These are phyloP conservation scores for Paramecium tetraurelia DNA, from an alignment of 73 alveolate species.

Conservation along the genomic window DNA sequence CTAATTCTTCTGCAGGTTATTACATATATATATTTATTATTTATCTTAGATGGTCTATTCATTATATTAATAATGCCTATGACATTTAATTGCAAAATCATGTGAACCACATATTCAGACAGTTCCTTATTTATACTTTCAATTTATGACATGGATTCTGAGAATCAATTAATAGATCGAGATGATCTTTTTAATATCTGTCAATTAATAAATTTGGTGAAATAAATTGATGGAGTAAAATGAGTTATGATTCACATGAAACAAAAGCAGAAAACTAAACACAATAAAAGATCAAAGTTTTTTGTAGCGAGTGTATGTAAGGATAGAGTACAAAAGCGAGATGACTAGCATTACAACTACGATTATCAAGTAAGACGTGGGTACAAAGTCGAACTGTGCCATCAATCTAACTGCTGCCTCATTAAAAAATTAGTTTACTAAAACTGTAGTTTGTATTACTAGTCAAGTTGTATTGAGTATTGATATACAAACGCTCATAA, in stretches of 20 bases:
- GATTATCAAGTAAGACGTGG: not conserved
- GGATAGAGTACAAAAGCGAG: not conserved
- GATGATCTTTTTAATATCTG: not conserved
- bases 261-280: not conserved
- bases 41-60: not conserved
- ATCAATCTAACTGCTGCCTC: conserved; percentile 27
- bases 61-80: not conserved
- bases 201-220: not conserved
- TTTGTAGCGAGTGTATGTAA: not conserved
- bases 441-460: not conserved
- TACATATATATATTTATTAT: not conserved
- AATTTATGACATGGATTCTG: not conserved
- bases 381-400: not conserved
- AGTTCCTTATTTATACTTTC: not conserved
- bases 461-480: not conserved
- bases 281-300: not conserved
- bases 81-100: not conserved
- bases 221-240: not conserved
- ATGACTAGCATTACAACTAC: not conserved
- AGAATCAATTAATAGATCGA: not conserved
- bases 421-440: not conserved
- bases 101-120: too few relatives aligned
- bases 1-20: not conserved
- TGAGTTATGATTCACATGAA: not conserved
- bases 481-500: not conserved